phyloP scores from a whole-genome alignment of 768 basidiomycete genomes.

The Pulveroboletus sp. region DNA sequence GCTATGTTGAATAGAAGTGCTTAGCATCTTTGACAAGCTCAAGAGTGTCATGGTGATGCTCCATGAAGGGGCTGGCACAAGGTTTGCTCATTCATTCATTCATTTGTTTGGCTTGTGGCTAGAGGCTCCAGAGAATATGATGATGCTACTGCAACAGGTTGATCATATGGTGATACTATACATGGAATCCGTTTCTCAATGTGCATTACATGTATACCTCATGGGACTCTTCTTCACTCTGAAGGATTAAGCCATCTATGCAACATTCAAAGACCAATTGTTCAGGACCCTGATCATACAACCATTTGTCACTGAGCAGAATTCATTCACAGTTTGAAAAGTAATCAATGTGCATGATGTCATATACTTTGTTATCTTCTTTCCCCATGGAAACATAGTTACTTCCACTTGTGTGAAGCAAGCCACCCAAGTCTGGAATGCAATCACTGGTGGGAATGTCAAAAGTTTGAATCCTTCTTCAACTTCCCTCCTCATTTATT shows the following conservation, averaged over 20 bases:
- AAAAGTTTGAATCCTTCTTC: constrained; percentile 14
- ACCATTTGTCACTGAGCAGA: background rate
- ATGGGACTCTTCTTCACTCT: constrained; percentile 6
- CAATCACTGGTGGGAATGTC: constrained; percentile 17
- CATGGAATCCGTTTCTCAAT: constrained; percentile 16
- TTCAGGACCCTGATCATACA: background rate
- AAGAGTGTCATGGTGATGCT: constrained; percentile 16
- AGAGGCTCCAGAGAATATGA: constrained; percentile 2
- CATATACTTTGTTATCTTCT: constrained; percentile 17
- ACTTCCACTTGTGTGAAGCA: constrained; percentile 13
- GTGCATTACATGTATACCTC: constrained; percentile 16
- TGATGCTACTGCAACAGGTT: constrained; percentile 13
- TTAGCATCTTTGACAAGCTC: constrained; percentile 11
- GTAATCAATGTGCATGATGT: background rate
- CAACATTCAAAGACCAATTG: constrained; percentile 8
- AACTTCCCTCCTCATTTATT: constrained; percentile 12
- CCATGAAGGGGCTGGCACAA: constrained; percentile 13
- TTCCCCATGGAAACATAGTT: constrained; percentile 6
- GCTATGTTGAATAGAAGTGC: constrained; percentile 13
- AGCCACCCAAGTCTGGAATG: constrained; percentile 22
- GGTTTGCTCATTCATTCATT: constrained; percentile 2
- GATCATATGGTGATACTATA: constrained; percentile 17
- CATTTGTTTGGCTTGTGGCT: background rate
- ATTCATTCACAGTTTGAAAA: background rate
- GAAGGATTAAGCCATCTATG: background rate